Evolutionary conservation across 2,329 filamentous ascomycete genomes (phyloP).

Genomic region (Scedosporium dehoogii): DNA sequence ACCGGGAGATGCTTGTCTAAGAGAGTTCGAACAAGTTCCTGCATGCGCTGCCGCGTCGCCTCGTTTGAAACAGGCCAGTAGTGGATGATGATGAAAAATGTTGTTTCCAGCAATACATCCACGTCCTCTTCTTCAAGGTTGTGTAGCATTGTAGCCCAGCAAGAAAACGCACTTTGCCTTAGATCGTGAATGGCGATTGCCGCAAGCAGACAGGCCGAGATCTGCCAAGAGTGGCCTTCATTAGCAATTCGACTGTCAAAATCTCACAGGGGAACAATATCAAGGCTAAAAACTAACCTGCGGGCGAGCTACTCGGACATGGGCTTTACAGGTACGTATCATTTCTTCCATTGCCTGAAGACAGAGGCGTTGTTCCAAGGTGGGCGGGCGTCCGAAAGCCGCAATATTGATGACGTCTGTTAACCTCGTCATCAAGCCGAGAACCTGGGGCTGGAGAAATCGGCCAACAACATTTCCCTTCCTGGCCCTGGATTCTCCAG

Average conservation of each 20-base stretch:
- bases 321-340: slow-evolving; percentile 63
- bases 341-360: slow-evolving; percentile 82
- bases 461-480: slow-evolving; percentile 51
- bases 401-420: slow-evolving; percentile 69
- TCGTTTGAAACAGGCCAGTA: slow-evolving; percentile 65
- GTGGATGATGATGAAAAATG: slow-evolving; percentile 75
- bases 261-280: not conserved
- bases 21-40: slow-evolving; percentile 54
- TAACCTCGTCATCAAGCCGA: slow-evolving; percentile 78
- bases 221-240: slow-evolving; percentile 34
- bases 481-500: slow-evolving; percentile 33
- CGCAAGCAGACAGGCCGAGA: slow-evolving; percentile 84
- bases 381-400: slow-evolving; percentile 38
- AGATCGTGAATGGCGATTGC: slow-evolving; percentile 67
- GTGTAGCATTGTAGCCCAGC: slow-evolving; percentile 72
- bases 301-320: slow-evolving; percentile 70
- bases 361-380: slow-evolving; percentile 63
- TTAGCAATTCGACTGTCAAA: not conserved
- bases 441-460: slow-evolving; percentile 74
- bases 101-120: slow-evolving; percentile 72
- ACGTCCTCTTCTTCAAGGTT: slow-evolving; percentile 71
- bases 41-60: slow-evolving; percentile 47
- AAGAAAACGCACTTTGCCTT: slow-evolving; percentile 68
- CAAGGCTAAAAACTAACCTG: slow-evolving; percentile 48
- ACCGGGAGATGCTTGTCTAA: slow-evolving; percentile 51